Evolutionary conservation across 2,329 filamentous ascomycete species (phyloP), one percentile per base, ranked within the genome.

Genomic region (Colletotrichum sidae): DNA sequence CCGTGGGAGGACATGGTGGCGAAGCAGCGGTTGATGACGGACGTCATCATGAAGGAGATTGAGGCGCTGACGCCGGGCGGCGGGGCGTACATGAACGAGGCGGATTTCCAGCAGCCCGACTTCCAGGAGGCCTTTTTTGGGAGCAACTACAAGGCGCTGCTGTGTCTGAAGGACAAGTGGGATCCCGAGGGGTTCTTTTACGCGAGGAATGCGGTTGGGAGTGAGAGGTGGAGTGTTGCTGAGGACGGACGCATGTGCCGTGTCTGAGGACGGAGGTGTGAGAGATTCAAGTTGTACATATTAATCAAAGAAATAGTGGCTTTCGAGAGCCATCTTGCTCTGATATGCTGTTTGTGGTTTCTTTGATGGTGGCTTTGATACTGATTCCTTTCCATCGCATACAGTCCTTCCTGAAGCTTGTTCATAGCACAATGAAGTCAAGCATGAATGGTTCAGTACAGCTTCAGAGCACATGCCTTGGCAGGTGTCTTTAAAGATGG

Each of bases 1-100:
- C 72, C 68, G 8, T 74, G 72, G 65, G 67, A 62, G 7, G 71
- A 74, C 13, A 76, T 78, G 74, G 52, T 73, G 3, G 69, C 70
- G 35, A 68, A 69, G 5, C 75, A 77, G 66, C 67, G 74, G 54
- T 68, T 68, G 52, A 68, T 68, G 67, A 68, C 67, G 15, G 44
- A 68, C 46, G 57, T 59, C 15, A 15, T 68, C 17, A 67, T 67
- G 57, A 57, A 57, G 17, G 67, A 62, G 54, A 68, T 68, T 33
- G 67, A 68, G 67, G 59, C 63, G 0, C 50, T 68, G 7, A 78
- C 80, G 0, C 81, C 80, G 2, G 78, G 74, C 1, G 73, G 74
- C 1, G 82, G 83, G 4, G 75, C 80, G 1, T 86, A 86, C 67
- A 73, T 83, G 71, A 86, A 85, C 66, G 85, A 88, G 75, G 81